phyloP scores from a whole-genome alignment of 331 rosid genomes.

The Quercus lobata region DNA sequence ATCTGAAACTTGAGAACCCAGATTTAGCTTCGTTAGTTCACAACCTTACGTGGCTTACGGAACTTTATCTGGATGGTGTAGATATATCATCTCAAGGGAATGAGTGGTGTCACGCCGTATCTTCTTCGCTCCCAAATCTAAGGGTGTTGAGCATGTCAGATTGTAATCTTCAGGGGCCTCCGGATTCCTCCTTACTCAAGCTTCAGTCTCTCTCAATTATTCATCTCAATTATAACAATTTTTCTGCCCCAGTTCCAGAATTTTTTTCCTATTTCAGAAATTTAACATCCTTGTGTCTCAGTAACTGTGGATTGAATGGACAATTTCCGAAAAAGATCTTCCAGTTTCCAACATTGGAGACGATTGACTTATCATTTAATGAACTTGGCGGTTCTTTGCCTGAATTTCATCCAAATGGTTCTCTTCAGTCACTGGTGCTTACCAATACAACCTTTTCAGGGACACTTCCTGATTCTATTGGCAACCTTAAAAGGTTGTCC shows the following conservation, averaged over 20 bases:
- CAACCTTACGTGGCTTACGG: neutral
- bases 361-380: neutral
- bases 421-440: neutral
- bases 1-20: too few relatives aligned
- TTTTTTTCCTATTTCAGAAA: constrained; percentile 27
- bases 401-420: neutral
- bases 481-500: neutral
- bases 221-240: constrained; percentile 2
- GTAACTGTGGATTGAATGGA: constrained; percentile 1
- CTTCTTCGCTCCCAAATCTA: constrained; percentile 14
- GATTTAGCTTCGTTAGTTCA: too few relatives aligned
- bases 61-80: constrained; percentile 48
- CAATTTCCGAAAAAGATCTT: constrained; percentile 41
- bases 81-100: constrained; percentile 25
- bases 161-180: constrained; percentile 38
- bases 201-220: constrained; percentile 35
- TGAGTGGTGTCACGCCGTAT: constrained; percentile 37
- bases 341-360: constrained; percentile 7
- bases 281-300: constrained; percentile 20
- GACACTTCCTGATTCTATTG: too few relatives aligned
- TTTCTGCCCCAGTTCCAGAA: constrained; percentile 36
- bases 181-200: constrained; percentile 15
- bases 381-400: neutral
- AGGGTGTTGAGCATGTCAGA: constrained; percentile 27
- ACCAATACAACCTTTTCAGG: fast-evolving